These are phyloP conservation scores for Strombidium stylifer DNA, from an alignment of 73 alveolate species.

Conservation along the genomic window DNA sequence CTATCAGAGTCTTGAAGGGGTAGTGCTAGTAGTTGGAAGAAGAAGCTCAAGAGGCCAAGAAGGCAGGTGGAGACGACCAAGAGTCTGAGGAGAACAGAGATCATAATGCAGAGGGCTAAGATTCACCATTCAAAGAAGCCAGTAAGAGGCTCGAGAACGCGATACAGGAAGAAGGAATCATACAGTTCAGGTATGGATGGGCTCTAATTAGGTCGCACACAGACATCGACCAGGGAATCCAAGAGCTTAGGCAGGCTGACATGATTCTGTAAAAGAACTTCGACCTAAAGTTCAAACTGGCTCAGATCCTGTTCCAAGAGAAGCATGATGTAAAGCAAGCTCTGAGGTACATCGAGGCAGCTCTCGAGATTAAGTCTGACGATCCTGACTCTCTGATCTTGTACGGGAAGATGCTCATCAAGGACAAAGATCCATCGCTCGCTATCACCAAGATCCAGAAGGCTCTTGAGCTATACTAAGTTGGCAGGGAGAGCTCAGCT, in stretches of 20 bases:
- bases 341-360: neutral
- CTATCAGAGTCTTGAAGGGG: no score
- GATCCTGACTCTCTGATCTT: constrained; percentile 8
- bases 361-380: neutral
- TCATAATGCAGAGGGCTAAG: no score
- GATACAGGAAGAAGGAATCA: constrained; percentile 4
- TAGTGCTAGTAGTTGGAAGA: no score
- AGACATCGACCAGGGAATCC: constrained; percentile 10
- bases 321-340: constrained; percentile 6
- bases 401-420: constrained; percentile 9
- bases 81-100: no score
- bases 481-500: no score
- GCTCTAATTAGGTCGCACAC: constrained; percentile 21
- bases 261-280: neutral
- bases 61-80: no score
- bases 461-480: no score
- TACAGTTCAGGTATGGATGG: constrained; percentile 36
- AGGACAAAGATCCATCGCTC: no score
- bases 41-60: no score
- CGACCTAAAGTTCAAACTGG: constrained; percentile 15
- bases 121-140: no score
- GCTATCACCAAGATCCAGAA: no score
- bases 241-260: constrained; percentile 24
- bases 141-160: neutral
- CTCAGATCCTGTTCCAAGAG: constrained; percentile 18